phyloP scores from a whole-genome alignment of 2,329 filamentous ascomycete species.

The Exophiala lecanii-corni region DNA sequence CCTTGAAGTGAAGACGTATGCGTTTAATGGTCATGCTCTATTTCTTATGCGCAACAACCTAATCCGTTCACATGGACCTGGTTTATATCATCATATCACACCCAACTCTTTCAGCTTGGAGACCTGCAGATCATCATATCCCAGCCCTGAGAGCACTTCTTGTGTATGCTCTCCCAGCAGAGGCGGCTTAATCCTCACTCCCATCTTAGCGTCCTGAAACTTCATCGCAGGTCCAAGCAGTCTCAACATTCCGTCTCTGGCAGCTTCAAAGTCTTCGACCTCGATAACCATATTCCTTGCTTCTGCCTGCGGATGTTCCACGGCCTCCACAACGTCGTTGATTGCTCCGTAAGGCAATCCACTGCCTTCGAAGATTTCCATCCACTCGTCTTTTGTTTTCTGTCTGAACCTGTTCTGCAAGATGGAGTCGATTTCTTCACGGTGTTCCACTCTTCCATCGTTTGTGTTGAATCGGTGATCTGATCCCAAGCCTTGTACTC shows the following conservation, averaged over 20 bases:
- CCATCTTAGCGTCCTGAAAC: slow-evolving; percentile 18
- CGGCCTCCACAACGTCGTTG: slow-evolving; percentile 24
- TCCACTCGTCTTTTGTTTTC: slow-evolving; percentile 22
- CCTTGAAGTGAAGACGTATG: too few species aligned
- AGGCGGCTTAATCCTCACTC: slow-evolving; percentile 21
- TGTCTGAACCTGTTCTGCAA: slow-evolving; percentile 17
- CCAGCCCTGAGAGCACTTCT: slow-evolving; percentile 18
- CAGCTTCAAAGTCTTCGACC: slow-evolving; percentile 20
- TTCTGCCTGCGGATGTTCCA: slow-evolving; percentile 22
- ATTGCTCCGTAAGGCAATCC: slow-evolving; percentile 26
- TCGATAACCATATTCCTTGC: slow-evolving; percentile 24
- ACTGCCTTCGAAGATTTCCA: slow-evolving; percentile 21
- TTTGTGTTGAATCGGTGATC: slow-evolving; percentile 22
- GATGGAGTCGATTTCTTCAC: slow-evolving; percentile 19
- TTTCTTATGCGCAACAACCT: too few species aligned
- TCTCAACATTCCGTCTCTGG: slow-evolving; percentile 21
- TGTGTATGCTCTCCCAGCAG: slow-evolving; percentile 24
- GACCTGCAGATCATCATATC: slow-evolving; percentile 19
- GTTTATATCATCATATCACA: slow-evolving; percentile 14
- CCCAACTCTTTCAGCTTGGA: slow-evolving; percentile 23
- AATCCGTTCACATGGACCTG: neutral
- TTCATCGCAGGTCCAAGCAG: slow-evolving; percentile 24
- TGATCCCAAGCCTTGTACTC: slow-evolving; percentile 11
- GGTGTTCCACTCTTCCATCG: slow-evolving; percentile 22
- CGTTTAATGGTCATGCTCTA: too few species aligned